Percentiles rank a stretch among this genome's conserved stretches.
Conservation (phyloP, 2,329 filamentous ascomycete genomes). For the Zasmidium angulare region DNA sequence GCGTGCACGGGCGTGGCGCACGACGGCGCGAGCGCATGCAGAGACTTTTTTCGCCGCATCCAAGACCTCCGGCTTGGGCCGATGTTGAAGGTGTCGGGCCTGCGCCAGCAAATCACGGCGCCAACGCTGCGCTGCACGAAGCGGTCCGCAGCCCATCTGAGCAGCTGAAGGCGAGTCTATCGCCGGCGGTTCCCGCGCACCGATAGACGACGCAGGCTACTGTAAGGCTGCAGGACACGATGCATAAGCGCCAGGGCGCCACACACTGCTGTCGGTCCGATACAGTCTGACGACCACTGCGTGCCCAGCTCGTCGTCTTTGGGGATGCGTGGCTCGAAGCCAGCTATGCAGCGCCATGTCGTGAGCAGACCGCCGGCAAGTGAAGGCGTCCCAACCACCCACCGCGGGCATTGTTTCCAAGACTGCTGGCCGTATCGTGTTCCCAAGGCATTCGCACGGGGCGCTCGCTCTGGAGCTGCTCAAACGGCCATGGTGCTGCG, state of each 20-base stretch:
- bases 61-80: conserved; percentile 3
- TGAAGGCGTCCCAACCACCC: conserved; percentile 6
- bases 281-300: conserved; percentile 1
- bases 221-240: conserved; percentile 17
- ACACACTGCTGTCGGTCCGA: conserved; percentile 9
- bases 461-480: conserved; percentile 8
- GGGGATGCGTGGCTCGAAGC: conserved; percentile 3
- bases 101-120: conserved; percentile 5
- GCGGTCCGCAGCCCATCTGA: background rate
- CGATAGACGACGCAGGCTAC: conserved; percentile 14
- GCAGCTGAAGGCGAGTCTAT: conserved; percentile 10
- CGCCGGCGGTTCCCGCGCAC: conserved; percentile 4
- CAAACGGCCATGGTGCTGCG: background rate
- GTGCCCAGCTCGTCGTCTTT: conserved; percentile 14
- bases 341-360: background rate
- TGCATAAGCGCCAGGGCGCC: conserved; percentile 12
- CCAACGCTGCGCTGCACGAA: background rate
- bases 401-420: background rate
- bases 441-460: background rate
- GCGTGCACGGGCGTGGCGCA: conserved; percentile 19
- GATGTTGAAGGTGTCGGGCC: background rate
- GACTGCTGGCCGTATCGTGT: background rate
- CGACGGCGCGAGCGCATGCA: conserved; percentile 15
- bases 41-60: conserved; percentile 17
- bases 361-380: conserved; percentile 6